Evolutionary conservation across 1,284 basidiomycete genomes (phyloP), one percentile per base, ranked within the genome.

Genomic region (Trichosporon sp.): DNA sequence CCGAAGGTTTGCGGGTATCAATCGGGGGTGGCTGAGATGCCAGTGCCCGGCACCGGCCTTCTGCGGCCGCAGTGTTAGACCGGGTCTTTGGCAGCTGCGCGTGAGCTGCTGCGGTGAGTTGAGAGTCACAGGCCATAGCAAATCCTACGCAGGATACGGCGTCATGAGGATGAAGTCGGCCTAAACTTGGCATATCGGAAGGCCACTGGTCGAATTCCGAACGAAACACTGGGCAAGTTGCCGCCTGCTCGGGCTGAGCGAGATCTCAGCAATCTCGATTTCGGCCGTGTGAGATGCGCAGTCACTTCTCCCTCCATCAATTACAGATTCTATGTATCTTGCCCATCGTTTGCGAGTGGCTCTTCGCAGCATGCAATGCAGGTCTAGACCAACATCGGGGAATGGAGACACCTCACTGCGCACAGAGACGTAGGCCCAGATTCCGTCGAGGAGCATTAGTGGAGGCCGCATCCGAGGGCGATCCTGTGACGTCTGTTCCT

Each of bases 401-500:
- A 9, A 18, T 51, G 21, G 21, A 51, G 34, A 6, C 34, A 34
- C 12, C 12, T 5, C 34, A 12, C 47, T 25, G 23, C 23, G 47
- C 8, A 51, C 18, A n/a, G n/a, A 23, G 47, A 3, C 47, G 21
- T 13, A 9, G 21, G 21, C 47, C 21, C 18, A n/a, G 29, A 60
- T 29, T 1, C 27, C 53, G 27, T 23, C n/a, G 56, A 15, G 21
- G 51, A 31, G 15, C 29, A 18, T n/a, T n/a, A 3, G 27, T 31
- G 11, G 27, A n/a, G 15, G 29, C 29, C 56, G 56, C 27, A n/a
- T 18, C 27, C 29, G 56, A n/a, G 15, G 18, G 27, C 29, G 15
- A 31, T 58, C 53, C 29, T n/a, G 56, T 60, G 56, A 60, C 56
- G 56, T 60, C 56, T 15, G 56, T 60, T 60, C 56, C 56, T 60